phyloP scores from a whole-genome alignment of 768 basidiomycete genomes.

The Phylloporus arenicola region DNA sequence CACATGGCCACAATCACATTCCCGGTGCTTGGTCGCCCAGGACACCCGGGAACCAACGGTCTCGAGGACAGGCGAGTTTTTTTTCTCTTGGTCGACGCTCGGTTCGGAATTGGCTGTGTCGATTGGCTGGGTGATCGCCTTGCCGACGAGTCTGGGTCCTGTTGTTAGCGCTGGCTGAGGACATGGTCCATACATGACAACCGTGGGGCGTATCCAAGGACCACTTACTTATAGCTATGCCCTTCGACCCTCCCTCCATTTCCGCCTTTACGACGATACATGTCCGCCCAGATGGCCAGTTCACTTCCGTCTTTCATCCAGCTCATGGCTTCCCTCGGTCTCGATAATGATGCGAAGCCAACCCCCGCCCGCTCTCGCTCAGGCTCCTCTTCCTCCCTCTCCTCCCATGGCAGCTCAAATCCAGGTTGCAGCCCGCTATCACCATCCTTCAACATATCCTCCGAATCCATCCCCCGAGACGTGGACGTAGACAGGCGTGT shows the following conservation, averaged over 20 bases:
- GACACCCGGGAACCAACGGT: slow-evolving; percentile 9
- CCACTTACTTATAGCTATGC: slow-evolving; percentile 24
- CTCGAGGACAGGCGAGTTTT: too few relatives aligned
- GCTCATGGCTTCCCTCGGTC: slow-evolving; percentile 78
- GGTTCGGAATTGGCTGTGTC: slow-evolving; percentile 23
- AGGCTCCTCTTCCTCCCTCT: slow-evolving; percentile 44
- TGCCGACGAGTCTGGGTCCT: slow-evolving; percentile 56
- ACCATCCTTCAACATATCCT: slow-evolving; percentile 33
- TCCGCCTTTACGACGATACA: slow-evolving; percentile 17
- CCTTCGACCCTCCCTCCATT: slow-evolving; percentile 12
- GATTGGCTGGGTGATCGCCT: slow-evolving; percentile 39
- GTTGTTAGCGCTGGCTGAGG: slow-evolving; percentile 31
- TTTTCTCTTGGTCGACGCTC: slow-evolving; percentile 1
- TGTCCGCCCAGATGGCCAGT: slow-evolving; percentile 43
- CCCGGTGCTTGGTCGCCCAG: slow-evolving; percentile 4
- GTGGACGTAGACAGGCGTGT: slow-evolving; percentile 28
- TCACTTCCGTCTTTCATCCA: slow-evolving; percentile 82
- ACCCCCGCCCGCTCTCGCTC: slow-evolving; percentile 28
- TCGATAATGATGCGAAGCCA: slow-evolving; percentile 45
- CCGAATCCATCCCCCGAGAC: slow-evolving; percentile 25
- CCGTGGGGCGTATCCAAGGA: slow-evolving; percentile 35
- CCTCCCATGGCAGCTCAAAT: slow-evolving; percentile 37
- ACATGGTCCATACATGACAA: slow-evolving; percentile 32
- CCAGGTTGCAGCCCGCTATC: slow-evolving; percentile 27
- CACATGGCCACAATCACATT: slow-evolving; percentile 8